These are phyloP conservation scores for Cercophora scortea DNA, from an alignment of 495 filamentous ascomycete genomes.

Conservation along the genomic window DNA sequence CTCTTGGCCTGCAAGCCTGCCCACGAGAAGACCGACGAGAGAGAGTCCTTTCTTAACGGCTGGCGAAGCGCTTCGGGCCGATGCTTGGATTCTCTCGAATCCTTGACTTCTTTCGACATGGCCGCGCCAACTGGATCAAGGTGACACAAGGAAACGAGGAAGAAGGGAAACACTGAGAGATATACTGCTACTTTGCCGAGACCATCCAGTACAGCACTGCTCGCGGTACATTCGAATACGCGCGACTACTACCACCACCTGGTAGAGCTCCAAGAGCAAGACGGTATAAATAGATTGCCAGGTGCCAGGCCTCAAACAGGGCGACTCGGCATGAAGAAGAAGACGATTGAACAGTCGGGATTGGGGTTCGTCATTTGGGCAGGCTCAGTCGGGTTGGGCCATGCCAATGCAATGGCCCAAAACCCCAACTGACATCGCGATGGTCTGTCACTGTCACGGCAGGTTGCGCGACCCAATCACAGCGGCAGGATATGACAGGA, in stretches of 20 bases:
- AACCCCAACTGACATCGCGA: conserved; percentile 14
- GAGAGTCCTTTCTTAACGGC: conserved; percentile 22
- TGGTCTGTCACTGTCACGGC: neutral
- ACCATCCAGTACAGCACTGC: too few relatives aligned
- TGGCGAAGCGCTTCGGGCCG: conserved; percentile 15
- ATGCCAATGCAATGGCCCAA: neutral
- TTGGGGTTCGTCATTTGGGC: conserved; percentile 2
- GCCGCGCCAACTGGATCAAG: neutral
- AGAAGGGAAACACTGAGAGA: too few relatives aligned
- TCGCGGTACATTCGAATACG: too few relatives aligned
- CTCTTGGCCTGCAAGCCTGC: conserved; percentile 15
- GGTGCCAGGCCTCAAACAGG: too few relatives aligned
- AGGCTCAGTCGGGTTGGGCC: conserved; percentile 27
- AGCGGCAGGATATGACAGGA: conserved; percentile 17
- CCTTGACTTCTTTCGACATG: conserved; percentile 23
- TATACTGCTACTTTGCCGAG: too few relatives aligned
- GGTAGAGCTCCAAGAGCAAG: too few relatives aligned
- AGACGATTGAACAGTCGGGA: neutral
- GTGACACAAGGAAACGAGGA: neutral
- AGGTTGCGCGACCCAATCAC: conserved; percentile 22
- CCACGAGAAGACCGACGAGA: conserved; percentile 23
- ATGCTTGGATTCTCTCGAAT: conserved; percentile 16
- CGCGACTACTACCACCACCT: too few relatives aligned
- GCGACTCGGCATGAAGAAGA: too few relatives aligned
- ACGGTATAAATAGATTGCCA: too few relatives aligned